phyloP scores from a whole-genome alignment of 1,139 yeast species.

The Pichia sp. region DNA sequence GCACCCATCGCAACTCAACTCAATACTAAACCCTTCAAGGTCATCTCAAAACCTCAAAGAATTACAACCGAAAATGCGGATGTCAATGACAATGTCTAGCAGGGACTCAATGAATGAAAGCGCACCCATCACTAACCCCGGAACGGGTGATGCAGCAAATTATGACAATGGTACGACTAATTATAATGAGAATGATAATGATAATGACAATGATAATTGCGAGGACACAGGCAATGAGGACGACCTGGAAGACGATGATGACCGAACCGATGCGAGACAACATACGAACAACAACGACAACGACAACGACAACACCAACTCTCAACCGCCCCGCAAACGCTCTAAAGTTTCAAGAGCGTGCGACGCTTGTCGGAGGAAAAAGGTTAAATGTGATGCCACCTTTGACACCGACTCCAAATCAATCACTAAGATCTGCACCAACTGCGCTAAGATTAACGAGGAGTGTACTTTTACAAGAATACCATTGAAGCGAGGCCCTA shows the following conservation, averaged over 20 bases:
- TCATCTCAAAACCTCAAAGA: slow-evolving; percentile 3
- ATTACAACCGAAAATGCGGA: not conserved
- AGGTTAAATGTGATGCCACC: slow-evolving; percentile 56
- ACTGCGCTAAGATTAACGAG: slow-evolving; percentile 48
- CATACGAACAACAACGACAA: no score
- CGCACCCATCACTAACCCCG: no score
- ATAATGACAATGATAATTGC: not conserved
- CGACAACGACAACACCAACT: not conserved
- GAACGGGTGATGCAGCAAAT: no score
- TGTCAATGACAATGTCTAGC: slow-evolving; percentile 1
- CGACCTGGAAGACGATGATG: no score
- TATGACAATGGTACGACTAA: not conserved
- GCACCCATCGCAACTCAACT: slow-evolving; percentile 4
- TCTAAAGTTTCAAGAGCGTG: slow-evolving; percentile 67
- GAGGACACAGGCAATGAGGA: not conserved
- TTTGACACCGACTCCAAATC: slow-evolving; percentile 36
- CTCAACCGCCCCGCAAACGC: slow-evolving; percentile 37
- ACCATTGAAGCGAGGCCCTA: slow-evolving; percentile 72
- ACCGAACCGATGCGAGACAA: not conserved
- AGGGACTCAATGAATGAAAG: no score
- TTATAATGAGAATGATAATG: slow-evolving; percentile 2
- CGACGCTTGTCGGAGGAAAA: slow-evolving; percentile 60
- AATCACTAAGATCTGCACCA: slow-evolving; percentile 46
- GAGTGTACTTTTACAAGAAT: slow-evolving; percentile 58
- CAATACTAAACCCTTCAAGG: slow-evolving; percentile 9